Base-by-base conservation (phyloP, 495 filamentous ascomycete genomes). In the Neurospora sp. region DNA sequence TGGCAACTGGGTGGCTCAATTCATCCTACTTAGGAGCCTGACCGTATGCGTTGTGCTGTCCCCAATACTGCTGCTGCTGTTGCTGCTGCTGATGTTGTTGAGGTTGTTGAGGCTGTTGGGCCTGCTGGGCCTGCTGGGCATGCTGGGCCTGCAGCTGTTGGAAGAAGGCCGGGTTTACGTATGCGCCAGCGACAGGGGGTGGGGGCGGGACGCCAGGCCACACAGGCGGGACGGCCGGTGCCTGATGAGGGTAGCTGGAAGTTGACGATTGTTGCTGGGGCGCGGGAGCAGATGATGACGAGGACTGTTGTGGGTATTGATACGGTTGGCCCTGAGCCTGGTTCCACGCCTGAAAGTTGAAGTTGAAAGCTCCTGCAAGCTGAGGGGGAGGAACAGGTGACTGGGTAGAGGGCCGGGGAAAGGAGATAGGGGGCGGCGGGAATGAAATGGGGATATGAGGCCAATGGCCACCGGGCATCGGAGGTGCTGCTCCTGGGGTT, bases 101-200 rank as follows among this genome's bases (percentile, higher is more conserved):
- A 31, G 80, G 77, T 40, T 81, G 80, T 69, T 86, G 82, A 22
- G 71, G 6, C 1, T 61, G 53, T 35, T 61, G 53, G 27, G 27
- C 3, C 14, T 65, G 53, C 7, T 65, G 53, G 27, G 46, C 5
- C 46, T 53, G 46, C 11, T 53, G 46, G 20, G 48, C 20, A 2
- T 53, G 48, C 48, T 53, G 48, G 48, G 53, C 53, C 71, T 85
- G 84, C 70, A 81, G 72, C 53, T 78, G 75, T 65, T 77, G 72
- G 37, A 92, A 84, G 81, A 93, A 90, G 1, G 88, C 84, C 7
- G 91, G 91, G 71, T 91, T 92, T 74, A 93, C 85, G 70, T 90
- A 89, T 2, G 87, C 84, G 40, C 87, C 89, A n/a, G 81, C 77
- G 1, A 84, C 82, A 38, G 77, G 69, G 48, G 76, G 68, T 42